phyloP scores from a whole-genome alignment of 768 basidiomycete species.

The Xerocomellus amylosporus region DNA sequence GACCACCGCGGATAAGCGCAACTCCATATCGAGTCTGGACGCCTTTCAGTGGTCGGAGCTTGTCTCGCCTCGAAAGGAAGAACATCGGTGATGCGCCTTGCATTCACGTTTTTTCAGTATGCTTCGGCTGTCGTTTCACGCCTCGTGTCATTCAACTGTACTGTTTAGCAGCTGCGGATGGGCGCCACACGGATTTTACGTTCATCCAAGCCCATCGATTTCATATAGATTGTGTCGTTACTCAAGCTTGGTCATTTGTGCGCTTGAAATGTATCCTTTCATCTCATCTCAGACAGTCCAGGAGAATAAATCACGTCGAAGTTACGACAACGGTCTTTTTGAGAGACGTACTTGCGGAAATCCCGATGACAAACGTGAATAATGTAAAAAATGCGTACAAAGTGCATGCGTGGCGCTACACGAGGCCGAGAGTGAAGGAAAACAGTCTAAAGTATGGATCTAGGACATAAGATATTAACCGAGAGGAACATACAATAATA shows the following conservation, averaged over 20 bases:
- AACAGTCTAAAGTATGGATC: constrained; percentile 28
- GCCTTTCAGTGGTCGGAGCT: constrained; percentile 35
- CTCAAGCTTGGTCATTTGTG: constrained; percentile 5
- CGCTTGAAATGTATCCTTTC: neutral
- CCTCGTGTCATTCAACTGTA: constrained; percentile 5
- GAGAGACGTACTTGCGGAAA: constrained; percentile 15
- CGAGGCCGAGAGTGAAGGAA: constrained; percentile 8
- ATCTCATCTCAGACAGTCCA: neutral
- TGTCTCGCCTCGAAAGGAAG: constrained; percentile 31
- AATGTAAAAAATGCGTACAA: constrained; percentile 20
- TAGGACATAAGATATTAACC: constrained; percentile 18
- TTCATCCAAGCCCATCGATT: neutral
- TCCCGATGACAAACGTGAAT: constrained; percentile 6
- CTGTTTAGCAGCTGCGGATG: neutral
- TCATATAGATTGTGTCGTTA: constrained; percentile 1
- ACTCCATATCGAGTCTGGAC: constrained; percentile 31
- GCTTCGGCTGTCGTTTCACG: neutral
- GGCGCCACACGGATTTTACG: neutral
- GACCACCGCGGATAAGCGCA: constrained; percentile 29
- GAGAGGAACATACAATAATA: constrained; percentile 7
- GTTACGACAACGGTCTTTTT: neutral
- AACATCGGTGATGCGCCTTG: constrained; percentile 14
- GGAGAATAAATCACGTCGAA: neutral
- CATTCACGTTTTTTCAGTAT: neutral
- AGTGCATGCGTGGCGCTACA: constrained; percentile 20